Base-by-base conservation (phyloP, 352 stramenopile genomes). In the Pythium insidiosum region DNA sequence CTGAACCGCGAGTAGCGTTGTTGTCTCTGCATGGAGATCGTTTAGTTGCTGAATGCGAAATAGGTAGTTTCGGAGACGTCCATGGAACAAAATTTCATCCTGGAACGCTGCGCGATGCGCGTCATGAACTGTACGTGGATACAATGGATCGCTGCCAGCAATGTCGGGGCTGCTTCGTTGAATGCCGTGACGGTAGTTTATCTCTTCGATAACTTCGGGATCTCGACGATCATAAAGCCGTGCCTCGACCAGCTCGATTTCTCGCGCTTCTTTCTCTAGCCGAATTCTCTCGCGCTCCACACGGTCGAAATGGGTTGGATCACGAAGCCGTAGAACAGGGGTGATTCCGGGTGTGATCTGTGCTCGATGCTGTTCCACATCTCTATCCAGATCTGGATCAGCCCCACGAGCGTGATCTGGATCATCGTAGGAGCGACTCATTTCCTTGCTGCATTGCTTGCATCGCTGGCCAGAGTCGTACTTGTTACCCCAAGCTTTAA, bases 171-270 rank as follows among this genome's bases (percentile, higher is more conserved):
- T 44, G 20, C 64, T 43, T 0, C 71, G 63, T 41, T 84, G 68
- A 6, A 88, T 68, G 1, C 63, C 58, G 24, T 91, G 78, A 1
- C 78, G 68, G 24, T 72, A 88, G 35, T 91, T 82, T 24, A 87
- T 68, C 0, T 77, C 67, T 5, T 82, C 75, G 12, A 91, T 91
- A 0, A 58, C 61, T 47, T 85, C 83, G 0, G 72, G 73, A 15
- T 70, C 63, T 21, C 63, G 48, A 1, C 71, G 53, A 39, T 88
- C 75, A 33, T 91, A 91, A 10, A 85, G 39, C 16, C 78, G 43
- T 0, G 52, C 44, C 21, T 91, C 78, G 0, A 46, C 36, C 13
- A 82, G 39, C 15, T 84, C 66, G 9, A 88, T 55, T n/a, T 58
- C 29, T 3, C 75, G 53, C 0, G 61, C 61, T 44, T 91, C 78